Evolutionary conservation across 1,284 basidiomycete species (phyloP), one percentile per base, ranked within the genome.

Genomic region (Papiliotrema flavescens): DNA sequence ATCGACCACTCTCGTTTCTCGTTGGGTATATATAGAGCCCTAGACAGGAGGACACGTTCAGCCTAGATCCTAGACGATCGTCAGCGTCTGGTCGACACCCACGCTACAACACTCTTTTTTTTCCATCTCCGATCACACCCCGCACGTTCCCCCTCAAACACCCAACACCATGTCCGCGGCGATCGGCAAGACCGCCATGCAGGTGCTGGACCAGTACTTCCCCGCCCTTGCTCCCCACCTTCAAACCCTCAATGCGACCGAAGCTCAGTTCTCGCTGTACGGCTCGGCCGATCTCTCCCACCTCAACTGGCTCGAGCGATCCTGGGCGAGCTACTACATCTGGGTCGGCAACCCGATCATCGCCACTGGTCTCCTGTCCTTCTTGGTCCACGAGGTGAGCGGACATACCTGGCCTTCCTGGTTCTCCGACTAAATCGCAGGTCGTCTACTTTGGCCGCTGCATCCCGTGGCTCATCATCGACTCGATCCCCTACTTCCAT

Each of bases 371-470:
- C 79, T 98, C 59, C 86, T 92, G 84, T 91, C 89, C 66, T 98
- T 98, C 76, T 60, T 96, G 36, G 74, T 98, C 61, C 95, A 98
- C 76, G 94, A 98, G 83, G 90, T 92, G 57, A 51, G 35, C 35
- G 9, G 35, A 37, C 35, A 9, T 37, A 37, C n/a, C 35, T 37
- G 9, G 9, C 20, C 50, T 37, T 32, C 36, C 40, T 4, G 32
- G 13, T 35, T 22, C 22, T 2, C 40, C 17, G 28, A 24, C 43
- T 41, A 48, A n/a, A 17, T 15, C 26, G 9, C 59, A 95, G 90
- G 74, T 94, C 67, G 90, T 98, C 42, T 98, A 98, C 81, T 98
- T 98, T 75, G 95, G 95, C 26, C 89, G 95, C 36, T 87, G 87
- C 62, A 79, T 98, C 23, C 96, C 95, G 0, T 97, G 92, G 90